Base-by-base conservation (phyloP, 768 basidiomycete species). In the Panus rudis region DNA sequence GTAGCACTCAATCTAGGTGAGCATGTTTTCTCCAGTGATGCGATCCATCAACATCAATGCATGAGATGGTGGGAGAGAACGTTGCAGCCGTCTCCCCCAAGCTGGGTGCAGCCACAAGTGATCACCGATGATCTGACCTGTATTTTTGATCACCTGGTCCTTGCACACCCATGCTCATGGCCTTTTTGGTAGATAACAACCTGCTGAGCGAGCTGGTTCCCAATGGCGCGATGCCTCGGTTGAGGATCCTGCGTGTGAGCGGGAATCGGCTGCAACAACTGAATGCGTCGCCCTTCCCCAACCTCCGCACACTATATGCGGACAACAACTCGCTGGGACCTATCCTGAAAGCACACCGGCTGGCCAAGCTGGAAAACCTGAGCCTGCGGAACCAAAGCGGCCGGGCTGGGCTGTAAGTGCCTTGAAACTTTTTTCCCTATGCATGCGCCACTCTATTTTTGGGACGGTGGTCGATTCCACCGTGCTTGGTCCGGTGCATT, bases 301-400 rank as follows among this genome's bases (percentile, higher is more conserved):
- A 79, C 61, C 65, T 97, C 55, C 79, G 92, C 51, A 94, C 89
- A 58, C 76, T 99, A 12, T 97, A 96, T 62, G 79, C 87, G 63
- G 96, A 99, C 70, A 81, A 83, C 62, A 94, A 96, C 59, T 61
- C 62, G 30, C 69, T 89, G 24, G 64, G 60, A 24, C 57, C 66
- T 37, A 59, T 86, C 39, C 61, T 55, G 35, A 77, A 76, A 60
- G 65, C 77, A 55, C 71, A 76, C 48, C 70, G 75, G 13, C 65
- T 88, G 53, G 65, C 61, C 39, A 86, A 78, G 63, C 68, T 99
- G 57, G 92, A 97, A 64, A 91, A 91, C 56, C 70, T 99, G 40
- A 92, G 89, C 57, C 52, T 97, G 69, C 76, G 96, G 62, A 91
- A 92, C 64, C 94, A 99, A 65, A 72, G 74, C 57, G 81, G 80